Evolutionary conservation across 352 stramenopile species (phyloP), one percentile per base, ranked within the genome.

Genomic region (Phytopythium ostracodes): DNA sequence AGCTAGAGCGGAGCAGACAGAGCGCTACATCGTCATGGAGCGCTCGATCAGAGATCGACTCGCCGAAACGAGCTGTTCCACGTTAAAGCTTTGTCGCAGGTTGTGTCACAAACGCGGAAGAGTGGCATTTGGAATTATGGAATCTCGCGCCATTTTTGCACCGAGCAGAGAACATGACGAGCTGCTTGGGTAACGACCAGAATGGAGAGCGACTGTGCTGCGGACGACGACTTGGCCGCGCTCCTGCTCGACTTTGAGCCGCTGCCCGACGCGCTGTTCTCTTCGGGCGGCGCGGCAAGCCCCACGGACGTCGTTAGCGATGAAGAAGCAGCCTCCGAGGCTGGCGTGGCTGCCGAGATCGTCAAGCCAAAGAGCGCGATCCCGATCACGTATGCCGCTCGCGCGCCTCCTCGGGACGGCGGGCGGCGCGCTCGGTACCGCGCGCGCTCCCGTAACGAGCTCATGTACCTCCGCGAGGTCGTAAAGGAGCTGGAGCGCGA

Each of bases 401-500:
- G 24, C 15, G 9, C 44, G 44, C 44, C 10, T 29, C n/a, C 44
- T 51, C 44, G n/a, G n/a, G 31, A 42, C 25, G 17, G 17, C 29
- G 44, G 24, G 11, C 22, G 53, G 9, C 53, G 53, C 11, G 53
- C 53, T 4, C 18, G 53, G 25, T 59, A 59, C 12, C 53, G 53
- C 8, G 53, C 35, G 25, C 53, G 53, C 33, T 36, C 53, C 0
- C 33, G 35, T 12, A 59, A 59, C 35, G 53, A 59, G 53, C 10
- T 59, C n/a, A 20, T 49, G 22, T 59, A 59, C 38, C 36, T 59
- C 18, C 53, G 53, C 53, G 53, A 59, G 53, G 53, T 50, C 12
- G 35, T 18, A 2, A 35, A 22, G 17, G 53, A 59, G 33, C 53
- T 59, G 12, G 35, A 59, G 35, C n/a, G 12, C 5, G 33, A 59